Evolutionary conservation across 1,284 basidiomycete species (phyloP), one percentile per base, ranked within the genome.

Genomic region (Cutaneotrichosporon dermatis): DNA sequence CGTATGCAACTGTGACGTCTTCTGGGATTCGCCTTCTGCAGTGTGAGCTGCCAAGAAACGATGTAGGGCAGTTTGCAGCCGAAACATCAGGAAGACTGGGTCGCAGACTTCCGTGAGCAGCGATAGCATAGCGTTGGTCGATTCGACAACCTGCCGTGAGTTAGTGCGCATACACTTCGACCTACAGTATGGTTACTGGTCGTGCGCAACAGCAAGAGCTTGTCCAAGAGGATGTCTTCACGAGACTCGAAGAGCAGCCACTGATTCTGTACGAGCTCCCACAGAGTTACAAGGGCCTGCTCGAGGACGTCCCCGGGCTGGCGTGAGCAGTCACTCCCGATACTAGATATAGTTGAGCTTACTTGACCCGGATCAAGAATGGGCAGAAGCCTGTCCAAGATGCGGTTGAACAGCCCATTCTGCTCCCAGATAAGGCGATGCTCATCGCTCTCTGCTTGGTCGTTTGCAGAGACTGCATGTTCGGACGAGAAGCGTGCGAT

Each of bases 191-290:
- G 44, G 55, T 68, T 68, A 10, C 44, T 51, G 9, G 59, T 65
- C 1, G 65, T 60, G 34, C 75, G 57, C 15, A 76, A 52, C 1
- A 65, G 64, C 65, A 76, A 74, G 11, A 75, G 57, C 5, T 66
- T 58, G 44, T 75, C 71, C 16, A 70, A 55, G 33, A 76, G 55
- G 4, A 59, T 54, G 25, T 66, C 64, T 52, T 74, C 72, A 12
- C 67, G 61, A n/a, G 63, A 65, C 51, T 76, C 74, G 35, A 74
- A 68, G 39, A 76, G 45, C 2, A 56, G 34, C 73, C 73, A 76
- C 54, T 76, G 75, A 52, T 76, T 65, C 46, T 74, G 71, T 0
- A 74, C 69, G 57, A 76, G 51, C 54, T 76, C 74, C 73, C 74
- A 76, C 1, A 76, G 65, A 1, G 72, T 50, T 1, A 74, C 70